Conservation (phyloP, 2,329 filamentous ascomycete genomes). For the Aspergillus viridinutans region DNA sequence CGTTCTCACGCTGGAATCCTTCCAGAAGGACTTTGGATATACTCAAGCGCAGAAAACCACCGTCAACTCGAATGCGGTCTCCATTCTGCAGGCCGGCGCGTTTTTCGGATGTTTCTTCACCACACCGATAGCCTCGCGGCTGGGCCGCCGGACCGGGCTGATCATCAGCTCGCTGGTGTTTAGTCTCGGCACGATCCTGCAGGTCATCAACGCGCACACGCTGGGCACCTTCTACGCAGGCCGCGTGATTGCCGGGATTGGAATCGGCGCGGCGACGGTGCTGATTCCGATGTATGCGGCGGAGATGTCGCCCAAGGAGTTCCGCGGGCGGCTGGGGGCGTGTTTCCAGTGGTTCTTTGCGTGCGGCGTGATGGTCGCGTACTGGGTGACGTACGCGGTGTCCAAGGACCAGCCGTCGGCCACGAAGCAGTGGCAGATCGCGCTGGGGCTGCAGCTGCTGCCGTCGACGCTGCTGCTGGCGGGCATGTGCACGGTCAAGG, state of each 20-base stretch:
- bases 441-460: conserved; percentile 45
- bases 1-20: conserved; percentile 43
- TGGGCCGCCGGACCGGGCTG: conserved; percentile 44
- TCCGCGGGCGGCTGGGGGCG: conserved; percentile 37
- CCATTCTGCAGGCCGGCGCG: conserved; percentile 48
- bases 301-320: conserved; percentile 41
- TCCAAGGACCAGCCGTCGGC: conserved; percentile 33
- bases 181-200: conserved; percentile 38
- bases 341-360: conserved; percentile 40
- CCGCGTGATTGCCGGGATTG: conserved; percentile 44
- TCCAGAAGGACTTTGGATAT: conserved; percentile 37
- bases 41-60: conserved; percentile 36
- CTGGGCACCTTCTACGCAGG: conserved; percentile 44
- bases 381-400: conserved; percentile 49
- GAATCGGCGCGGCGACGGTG: conserved; percentile 43
- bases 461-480: conserved; percentile 45
- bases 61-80: conserved; percentile 46
- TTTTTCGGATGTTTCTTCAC: conserved; percentile 50
- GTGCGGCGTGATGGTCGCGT: conserved; percentile 36
- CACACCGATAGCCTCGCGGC: conserved; percentile 42
- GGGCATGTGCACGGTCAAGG: conserved; percentile 48
- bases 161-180: conserved; percentile 42
- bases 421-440: conserved; percentile 50
- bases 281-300: conserved; percentile 40
- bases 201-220: conserved; percentile 44